Conservation (phyloP, 108 stramenopile species). For the Cyclotella choctawhatcheeana region DNA sequence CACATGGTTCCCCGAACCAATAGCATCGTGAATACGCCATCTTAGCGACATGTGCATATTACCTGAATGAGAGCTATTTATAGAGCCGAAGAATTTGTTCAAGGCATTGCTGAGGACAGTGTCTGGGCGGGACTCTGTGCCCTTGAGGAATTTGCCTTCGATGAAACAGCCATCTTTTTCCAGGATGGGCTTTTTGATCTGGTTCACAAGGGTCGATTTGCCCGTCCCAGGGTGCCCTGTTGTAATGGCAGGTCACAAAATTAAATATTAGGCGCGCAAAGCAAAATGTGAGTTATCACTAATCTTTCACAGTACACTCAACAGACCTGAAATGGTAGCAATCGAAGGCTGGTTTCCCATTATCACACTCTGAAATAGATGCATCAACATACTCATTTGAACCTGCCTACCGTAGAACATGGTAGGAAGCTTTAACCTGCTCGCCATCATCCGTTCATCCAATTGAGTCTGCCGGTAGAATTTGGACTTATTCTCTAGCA, state of each 20-base stretch:
- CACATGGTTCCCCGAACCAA: constrained; percentile 20
- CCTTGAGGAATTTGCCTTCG: constrained; percentile 34
- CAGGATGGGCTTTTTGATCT: constrained; percentile 28
- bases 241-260: constrained; percentile 7
- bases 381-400: constrained; percentile 38
- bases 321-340: constrained; percentile 25
- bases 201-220: constrained; percentile 35
- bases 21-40: constrained; percentile 35
- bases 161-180: constrained; percentile 27
- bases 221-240: constrained; percentile 38
- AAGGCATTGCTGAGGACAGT: constrained; percentile 26
- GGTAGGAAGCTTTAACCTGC: constrained; percentile 16
- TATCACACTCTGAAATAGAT: constrained; percentile 24
- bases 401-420: constrained; percentile 39
- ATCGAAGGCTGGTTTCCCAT: constrained; percentile 29
- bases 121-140: constrained; percentile 30
- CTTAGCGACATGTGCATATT: constrained; percentile 27
- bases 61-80: constrained; percentile 3
- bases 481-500: constrained; percentile 8
- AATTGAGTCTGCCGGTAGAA: not conserved
- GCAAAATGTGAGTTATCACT: too few relatives aligned
- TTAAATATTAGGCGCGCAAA: not conserved
- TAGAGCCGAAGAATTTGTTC: constrained; percentile 21
- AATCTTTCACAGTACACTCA: constrained; percentile 14
- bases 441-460: constrained; percentile 4